Conservation (phyloP, 2,329 filamentous ascomycete species). For the Xylariaceae sp. region DNA sequence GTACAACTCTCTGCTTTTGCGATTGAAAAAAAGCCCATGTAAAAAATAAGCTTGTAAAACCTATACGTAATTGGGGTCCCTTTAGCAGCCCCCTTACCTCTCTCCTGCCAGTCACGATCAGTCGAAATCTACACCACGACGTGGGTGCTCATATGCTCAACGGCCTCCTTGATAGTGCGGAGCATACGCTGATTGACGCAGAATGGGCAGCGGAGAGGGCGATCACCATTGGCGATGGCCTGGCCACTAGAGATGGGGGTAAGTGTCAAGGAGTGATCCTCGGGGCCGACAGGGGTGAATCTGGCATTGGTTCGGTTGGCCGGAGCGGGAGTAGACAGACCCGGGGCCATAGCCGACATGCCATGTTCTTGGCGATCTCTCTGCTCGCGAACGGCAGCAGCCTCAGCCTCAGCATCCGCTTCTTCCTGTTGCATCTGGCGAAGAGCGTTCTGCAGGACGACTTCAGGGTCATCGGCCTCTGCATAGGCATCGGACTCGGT, state of each 20-base stretch:
- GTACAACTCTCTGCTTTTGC: too few species aligned
- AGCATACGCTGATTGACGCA: constrained; percentile 59
- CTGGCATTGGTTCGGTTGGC: constrained; percentile 19
- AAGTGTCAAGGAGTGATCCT: constrained; percentile 43
- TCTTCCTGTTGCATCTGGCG: constrained; percentile 55
- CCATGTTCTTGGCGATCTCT: constrained; percentile 45
- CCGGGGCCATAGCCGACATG: constrained; percentile 31
- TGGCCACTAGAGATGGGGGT: constrained; percentile 51
- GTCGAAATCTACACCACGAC: constrained; percentile 42
- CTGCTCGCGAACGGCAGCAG: constrained; percentile 49
- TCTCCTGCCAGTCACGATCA: background rate
- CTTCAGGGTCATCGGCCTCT: constrained; percentile 50
- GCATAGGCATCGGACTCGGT: constrained; percentile 34
- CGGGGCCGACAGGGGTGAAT: constrained; percentile 29
- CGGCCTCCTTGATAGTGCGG: constrained; percentile 55
- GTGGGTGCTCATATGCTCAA: constrained; percentile 58
- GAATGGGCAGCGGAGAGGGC: constrained; percentile 53
- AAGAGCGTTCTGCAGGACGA: constrained; percentile 54
- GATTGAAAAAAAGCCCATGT: background rate
- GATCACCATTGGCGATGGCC: constrained; percentile 42
- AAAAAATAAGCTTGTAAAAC: background rate
- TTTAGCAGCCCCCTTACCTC: too few species aligned
- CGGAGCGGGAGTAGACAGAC: constrained; percentile 26
- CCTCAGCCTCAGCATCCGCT: constrained; percentile 53
- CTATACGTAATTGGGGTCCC: background rate